Evolutionary conservation across 495 filamentous ascomycete genomes (phyloP), one percentile per base, ranked within the genome.

Genomic region (Podospora fimiseda): DNA sequence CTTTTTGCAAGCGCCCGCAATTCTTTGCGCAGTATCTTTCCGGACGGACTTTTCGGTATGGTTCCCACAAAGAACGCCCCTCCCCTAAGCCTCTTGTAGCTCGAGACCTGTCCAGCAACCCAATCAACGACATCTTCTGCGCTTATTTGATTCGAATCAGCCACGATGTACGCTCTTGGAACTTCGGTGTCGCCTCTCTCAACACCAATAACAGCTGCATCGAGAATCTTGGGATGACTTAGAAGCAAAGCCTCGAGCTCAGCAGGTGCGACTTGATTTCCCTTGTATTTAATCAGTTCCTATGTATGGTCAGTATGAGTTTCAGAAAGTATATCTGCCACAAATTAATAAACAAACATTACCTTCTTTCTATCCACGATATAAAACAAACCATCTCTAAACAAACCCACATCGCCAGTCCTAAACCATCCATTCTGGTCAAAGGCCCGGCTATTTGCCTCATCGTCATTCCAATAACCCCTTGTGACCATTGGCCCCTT

Each of bases 11-110:
- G 27, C 27, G 64, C 65, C 21, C 72, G 66, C 55, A 80, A 50
- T 30, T 85, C 52, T 46, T 85, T 77, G 51, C 88, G 83, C 62
- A 95, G 61, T 43, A 94, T 93, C 77, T 95, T 95, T 2, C 90
- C 90, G 54, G 80, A 80, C 0, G 77, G 76, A 60, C 82, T 92
- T 75, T 90, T 92, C n/a, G 89, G 90, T 16, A 94, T 83, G 43
- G 74, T 75, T 49, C 89, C 78, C 6, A 92, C 70, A 59, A 91
- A 95, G 18, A 75, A 75, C 0, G 95, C 78, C 0, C 90, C 90
- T 20, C 90, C 90, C 15, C 85, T 74, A 53, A 94, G 66, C 41
- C 74, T 71, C 75, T 95, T 94, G 56, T 91, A 82, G 9, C 74
- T 70, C 2, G 85, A 77, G 0, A 91, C 81, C 58, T 80, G 78